Evolutionary conservation across 2,329 filamentous ascomycete species (phyloP).

Genomic region (Venturia pyrina): DNA sequence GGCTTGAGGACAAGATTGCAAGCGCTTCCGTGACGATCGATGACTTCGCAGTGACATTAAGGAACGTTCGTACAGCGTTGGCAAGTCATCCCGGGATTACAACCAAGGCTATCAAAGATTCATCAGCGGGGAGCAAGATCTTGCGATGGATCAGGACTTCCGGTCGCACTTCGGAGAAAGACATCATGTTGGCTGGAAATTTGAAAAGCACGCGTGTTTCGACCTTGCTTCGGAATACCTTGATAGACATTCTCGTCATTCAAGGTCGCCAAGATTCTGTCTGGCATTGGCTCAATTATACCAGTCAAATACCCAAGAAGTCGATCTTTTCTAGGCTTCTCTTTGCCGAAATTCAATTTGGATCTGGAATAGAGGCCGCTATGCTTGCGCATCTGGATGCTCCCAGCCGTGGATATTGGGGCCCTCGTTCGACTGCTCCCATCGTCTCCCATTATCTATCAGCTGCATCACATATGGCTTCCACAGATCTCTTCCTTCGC

Average conservation of each 20-base stretch:
- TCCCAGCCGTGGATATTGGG: background rate
- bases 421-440: background rate
- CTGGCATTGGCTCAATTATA: constrained; percentile 1
- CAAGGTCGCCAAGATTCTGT: constrained; percentile 4
- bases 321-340: background rate
- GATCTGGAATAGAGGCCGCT: background rate
- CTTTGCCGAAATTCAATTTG: background rate
- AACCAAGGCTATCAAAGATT: background rate
- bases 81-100: background rate
- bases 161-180: background rate
- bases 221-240: background rate
- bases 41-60: background rate
- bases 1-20: constrained; percentile 8
- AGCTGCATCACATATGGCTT: background rate
- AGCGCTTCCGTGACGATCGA: background rate
- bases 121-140: constrained; percentile 1
- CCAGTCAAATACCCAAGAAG: background rate
- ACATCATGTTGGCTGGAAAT: background rate
- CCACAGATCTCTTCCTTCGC: background rate
- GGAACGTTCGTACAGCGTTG: background rate
- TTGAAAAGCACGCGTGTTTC: background rate
- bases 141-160: background rate
- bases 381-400: background rate
- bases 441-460: background rate
- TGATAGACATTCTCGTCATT: constrained; percentile 6